Evolutionary conservation across 352 stramenopile species (phyloP).

Genomic region (Pythium utonaiense): DNA sequence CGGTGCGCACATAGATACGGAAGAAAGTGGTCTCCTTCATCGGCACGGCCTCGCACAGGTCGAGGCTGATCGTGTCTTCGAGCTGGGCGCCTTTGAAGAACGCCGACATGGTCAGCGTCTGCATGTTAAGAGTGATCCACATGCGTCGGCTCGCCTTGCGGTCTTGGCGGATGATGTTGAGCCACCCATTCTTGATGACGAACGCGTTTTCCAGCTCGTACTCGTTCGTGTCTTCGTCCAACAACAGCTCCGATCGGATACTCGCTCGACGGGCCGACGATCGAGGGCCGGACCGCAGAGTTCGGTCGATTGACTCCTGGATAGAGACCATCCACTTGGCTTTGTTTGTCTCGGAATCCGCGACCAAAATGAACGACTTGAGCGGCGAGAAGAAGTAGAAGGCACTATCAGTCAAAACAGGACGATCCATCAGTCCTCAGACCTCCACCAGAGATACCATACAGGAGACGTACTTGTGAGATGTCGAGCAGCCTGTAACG

Average conservation of each 20-base stretch:
- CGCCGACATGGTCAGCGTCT: constrained; percentile 59
- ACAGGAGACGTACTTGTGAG: constrained; percentile 47
- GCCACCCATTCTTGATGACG: constrained; percentile 86
- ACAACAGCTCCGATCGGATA: constrained; percentile 52
- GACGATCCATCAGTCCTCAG: constrained; percentile 1
- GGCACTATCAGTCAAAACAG: constrained; percentile 33
- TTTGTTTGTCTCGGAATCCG: constrained; percentile 65
- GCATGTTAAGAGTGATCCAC: constrained; percentile 79
- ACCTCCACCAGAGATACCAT: neutral
- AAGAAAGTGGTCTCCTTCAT: constrained; percentile 56
- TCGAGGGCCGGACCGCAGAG: constrained; percentile 40
- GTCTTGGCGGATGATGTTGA: constrained; percentile 56
- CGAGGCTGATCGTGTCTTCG: constrained; percentile 64
- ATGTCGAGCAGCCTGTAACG: constrained; percentile 35
- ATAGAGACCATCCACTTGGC: constrained; percentile 55
- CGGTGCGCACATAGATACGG: constrained; percentile 42
- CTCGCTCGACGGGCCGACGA: constrained; percentile 41
- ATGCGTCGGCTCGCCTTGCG: constrained; percentile 39
- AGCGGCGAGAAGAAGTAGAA: constrained; percentile 85
- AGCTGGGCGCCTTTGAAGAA: constrained; percentile 65
- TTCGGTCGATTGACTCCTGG: constrained; percentile 59
- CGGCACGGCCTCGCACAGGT: constrained; percentile 47
- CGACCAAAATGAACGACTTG: constrained; percentile 84
- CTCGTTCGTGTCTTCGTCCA: constrained; percentile 62
- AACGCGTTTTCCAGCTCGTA: constrained; percentile 67